phyloP scores from a whole-genome alignment of 352 stramenopile genomes.

The Blastocystis sp. region DNA sequence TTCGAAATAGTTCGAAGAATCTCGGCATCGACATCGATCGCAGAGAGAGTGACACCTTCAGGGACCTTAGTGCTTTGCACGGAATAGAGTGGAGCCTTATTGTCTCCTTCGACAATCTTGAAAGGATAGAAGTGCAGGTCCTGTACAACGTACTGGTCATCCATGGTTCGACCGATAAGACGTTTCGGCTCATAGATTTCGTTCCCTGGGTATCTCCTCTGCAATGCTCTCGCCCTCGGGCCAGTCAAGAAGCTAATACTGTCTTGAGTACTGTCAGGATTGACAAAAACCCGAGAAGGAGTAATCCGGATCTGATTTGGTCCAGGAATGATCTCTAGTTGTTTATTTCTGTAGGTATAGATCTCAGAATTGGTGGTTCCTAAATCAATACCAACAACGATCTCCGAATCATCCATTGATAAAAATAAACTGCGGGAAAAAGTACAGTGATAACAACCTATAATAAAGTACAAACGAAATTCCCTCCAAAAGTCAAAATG shows the following conservation, averaged over 20 bases:
- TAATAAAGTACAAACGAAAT: neutral
- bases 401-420: neutral
- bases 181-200: slow-evolving; percentile 55
- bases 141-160: slow-evolving; percentile 14
- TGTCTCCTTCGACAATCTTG: neutral
- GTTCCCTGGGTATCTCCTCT: slow-evolving; percentile 69
- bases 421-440: neutral
- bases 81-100: neutral
- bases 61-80: slow-evolving; percentile 65
- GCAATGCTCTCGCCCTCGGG: slow-evolving; percentile 78
- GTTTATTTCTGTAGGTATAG: slow-evolving; percentile 73
- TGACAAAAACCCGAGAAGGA: slow-evolving; percentile 80
- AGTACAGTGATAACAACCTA: neutral
- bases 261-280: slow-evolving; percentile 64
- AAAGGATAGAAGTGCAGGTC: slow-evolving; percentile 55
- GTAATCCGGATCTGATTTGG: slow-evolving; percentile 80
- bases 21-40: slow-evolving; percentile 34
- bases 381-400: slow-evolving; percentile 73
- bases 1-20: neutral
- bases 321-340: slow-evolving; percentile 71
- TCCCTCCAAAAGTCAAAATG: neutral
- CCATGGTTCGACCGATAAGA: slow-evolving; percentile 40
- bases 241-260: slow-evolving; percentile 75
- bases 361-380: slow-evolving; percentile 77
- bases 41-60: neutral